Evolutionary conservation across 2,329 filamentous ascomycete genomes (phyloP).

Genomic region (Aspergillus fijiensis): DNA sequence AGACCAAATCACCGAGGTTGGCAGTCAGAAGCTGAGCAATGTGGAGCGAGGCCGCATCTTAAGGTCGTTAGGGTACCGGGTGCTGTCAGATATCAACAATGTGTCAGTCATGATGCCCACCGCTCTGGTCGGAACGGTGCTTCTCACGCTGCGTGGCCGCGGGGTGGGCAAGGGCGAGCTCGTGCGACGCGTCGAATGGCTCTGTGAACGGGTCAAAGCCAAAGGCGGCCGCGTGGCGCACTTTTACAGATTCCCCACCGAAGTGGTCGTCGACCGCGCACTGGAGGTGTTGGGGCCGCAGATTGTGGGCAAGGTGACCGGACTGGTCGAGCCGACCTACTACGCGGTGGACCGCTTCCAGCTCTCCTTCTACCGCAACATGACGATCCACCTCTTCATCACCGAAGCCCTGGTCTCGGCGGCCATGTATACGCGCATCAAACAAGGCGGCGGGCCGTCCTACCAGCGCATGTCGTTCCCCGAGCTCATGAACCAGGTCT

Average conservation of each 20-base stretch:
- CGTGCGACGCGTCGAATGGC: constrained; percentile 84
- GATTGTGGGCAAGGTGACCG: constrained; percentile 76
- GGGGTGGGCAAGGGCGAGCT: constrained; percentile 87
- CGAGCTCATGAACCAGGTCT: constrained; percentile 73
- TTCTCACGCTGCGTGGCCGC: constrained; percentile 85
- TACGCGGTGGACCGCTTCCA: constrained; percentile 96
- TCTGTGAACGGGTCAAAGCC: constrained; percentile 73
- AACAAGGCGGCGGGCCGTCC: constrained; percentile 80
- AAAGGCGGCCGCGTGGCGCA: constrained; percentile 93
- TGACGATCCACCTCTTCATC: constrained; percentile 98
- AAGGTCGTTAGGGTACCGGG: constrained; percentile 84
- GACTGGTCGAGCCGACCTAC: constrained; percentile 85
- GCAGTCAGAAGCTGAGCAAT: constrained; percentile 45
- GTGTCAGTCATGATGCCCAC: constrained; percentile 99
- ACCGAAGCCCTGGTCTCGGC: constrained; percentile 87
- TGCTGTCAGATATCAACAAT: constrained; percentile 89
- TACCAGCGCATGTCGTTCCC: constrained; percentile 75
- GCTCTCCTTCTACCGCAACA: constrained; percentile 96
- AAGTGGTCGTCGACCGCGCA: constrained; percentile 81
- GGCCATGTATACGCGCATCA: constrained; percentile 86
- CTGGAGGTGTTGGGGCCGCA: constrained; percentile 89
- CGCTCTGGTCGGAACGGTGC: constrained; percentile 87
- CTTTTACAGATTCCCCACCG: constrained; percentile 77
- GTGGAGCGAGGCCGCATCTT: constrained; percentile 69
- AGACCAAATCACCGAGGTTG: constrained; percentile 35